Conservation (phyloP, 805 yeast genomes). For the Barnettozyma populi region DNA sequence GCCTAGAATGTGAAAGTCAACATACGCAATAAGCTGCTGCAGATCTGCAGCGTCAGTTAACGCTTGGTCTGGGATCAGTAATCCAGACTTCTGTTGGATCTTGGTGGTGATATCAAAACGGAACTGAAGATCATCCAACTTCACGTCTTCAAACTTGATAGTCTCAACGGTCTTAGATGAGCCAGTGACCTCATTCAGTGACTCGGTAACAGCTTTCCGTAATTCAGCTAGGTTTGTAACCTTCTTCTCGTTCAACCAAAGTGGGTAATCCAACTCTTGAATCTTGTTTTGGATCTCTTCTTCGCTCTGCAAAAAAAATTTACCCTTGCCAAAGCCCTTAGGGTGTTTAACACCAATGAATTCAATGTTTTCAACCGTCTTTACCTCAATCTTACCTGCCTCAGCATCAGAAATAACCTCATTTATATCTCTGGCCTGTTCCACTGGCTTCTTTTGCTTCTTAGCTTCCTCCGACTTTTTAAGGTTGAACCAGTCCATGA, state of each 20-base stretch:
- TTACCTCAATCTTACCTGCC: constrained; percentile 22
- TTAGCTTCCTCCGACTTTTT: constrained; percentile 25
- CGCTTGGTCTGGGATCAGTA: constrained; percentile 32
- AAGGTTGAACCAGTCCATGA: constrained; percentile 36
- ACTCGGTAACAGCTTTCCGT: constrained; percentile 18
- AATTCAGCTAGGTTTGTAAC: constrained; percentile 24
- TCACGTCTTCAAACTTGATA: constrained; percentile 12
- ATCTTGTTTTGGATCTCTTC: constrained; percentile 3
- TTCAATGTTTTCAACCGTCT: constrained; percentile 23
- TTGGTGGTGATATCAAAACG: constrained; percentile 32
- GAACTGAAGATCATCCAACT: constrained; percentile 24
- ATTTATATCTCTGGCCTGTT: constrained; percentile 20
- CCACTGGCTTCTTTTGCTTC: constrained; percentile 14
- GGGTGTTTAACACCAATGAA: constrained; percentile 18
- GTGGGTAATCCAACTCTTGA: constrained; percentile 6
- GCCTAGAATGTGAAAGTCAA: constrained; percentile 6
- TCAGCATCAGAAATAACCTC: constrained; percentile 34
- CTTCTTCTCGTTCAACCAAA: constrained; percentile 29
- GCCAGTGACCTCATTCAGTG: constrained; percentile 15
- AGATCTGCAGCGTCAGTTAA: constrained; percentile 23
- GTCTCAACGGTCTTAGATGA: constrained; percentile 1
- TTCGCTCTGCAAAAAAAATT: constrained; percentile 7
- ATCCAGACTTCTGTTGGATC: constrained; percentile 34
- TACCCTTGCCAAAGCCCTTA: constrained; percentile 9
- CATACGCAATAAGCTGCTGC: constrained; percentile 3